phyloP scores from a whole-genome alignment of 495 filamentous ascomycete species.

The Hyphodiscus hymeniophilus region DNA sequence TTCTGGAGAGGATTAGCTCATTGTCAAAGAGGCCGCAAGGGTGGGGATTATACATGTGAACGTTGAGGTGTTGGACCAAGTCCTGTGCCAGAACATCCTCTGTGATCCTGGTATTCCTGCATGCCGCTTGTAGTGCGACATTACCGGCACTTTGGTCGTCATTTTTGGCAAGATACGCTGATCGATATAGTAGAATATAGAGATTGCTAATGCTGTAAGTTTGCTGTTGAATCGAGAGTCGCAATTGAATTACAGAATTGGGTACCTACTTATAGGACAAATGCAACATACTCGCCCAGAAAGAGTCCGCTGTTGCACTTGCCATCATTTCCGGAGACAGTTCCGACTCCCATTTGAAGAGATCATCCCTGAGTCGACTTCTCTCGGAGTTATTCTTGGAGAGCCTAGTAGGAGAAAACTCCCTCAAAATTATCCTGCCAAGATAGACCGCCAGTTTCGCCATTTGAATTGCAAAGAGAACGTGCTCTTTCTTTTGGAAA shows the following conservation, averaged over 20 bases:
- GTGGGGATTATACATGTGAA: slow-evolving; percentile 31
- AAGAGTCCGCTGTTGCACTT: slow-evolving; percentile 21
- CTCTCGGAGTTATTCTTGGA: slow-evolving; percentile 24
- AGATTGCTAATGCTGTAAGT: slow-evolving; percentile 26
- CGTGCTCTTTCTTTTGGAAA: slow-evolving; percentile 21
- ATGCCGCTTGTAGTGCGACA: slow-evolving; percentile 35
- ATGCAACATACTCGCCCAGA: slow-evolving; percentile 36
- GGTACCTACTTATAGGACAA: slow-evolving; percentile 34
- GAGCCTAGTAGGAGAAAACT: slow-evolving; percentile 29
- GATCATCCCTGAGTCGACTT: slow-evolving; percentile 24
- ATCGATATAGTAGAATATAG: slow-evolving; percentile 33
- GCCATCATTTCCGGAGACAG: slow-evolving; percentile 30
- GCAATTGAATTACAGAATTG: not conserved
- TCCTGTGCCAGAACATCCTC: slow-evolving; percentile 41
- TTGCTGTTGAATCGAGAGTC: not conserved
- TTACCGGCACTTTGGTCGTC: slow-evolving; percentile 25
- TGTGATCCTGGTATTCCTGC: slow-evolving; percentile 33
- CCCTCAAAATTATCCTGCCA: slow-evolving; percentile 32
- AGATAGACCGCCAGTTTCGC: slow-evolving; percentile 30
- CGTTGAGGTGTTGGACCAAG: slow-evolving; percentile 34
- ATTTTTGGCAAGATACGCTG: slow-evolving; percentile 19
- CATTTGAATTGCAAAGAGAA: slow-evolving; percentile 36
- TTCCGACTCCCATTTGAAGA: slow-evolving; percentile 30
- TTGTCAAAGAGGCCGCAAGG: no score
- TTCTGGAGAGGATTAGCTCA: slow-evolving; percentile 20